Base-by-base conservation (phyloP, 2,329 filamentous ascomycete genomes). In the Parastagonospora nodorum region DNA sequence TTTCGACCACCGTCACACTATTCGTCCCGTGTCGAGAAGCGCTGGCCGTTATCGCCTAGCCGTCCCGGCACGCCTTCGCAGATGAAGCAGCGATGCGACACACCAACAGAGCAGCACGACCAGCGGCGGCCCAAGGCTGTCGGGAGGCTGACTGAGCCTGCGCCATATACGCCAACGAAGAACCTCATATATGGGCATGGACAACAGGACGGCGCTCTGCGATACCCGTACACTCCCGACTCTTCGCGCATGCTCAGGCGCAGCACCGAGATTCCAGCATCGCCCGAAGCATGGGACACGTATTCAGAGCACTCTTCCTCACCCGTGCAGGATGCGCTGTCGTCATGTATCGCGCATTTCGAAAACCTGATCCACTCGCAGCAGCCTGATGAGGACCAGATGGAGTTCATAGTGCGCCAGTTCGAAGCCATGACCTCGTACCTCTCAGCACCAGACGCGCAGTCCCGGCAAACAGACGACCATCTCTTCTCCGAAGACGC, bases 221-320 rank as follows among this genome's bases (percentile, higher is more conserved):
- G 56, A 45, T 71, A 71, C 47, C 69, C 67, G 5, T 70, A 69
- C 50, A 71, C 68, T 0, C 69, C 68, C 11, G 67, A 72, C 33
- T 67, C 60, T 51, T 61, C 62, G 19, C 61, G 60, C 48, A 59
- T 63, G 14, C 33, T 64, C 19, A 58, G 55, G 30, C 39, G 58
- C 37, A 54, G 50, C 27, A 60, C 50, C n/a, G 41, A 57, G 31
- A 37, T 54, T 43, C 32, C 53, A 10, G 50, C 58, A 8, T 61
- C 63, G 9, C 67, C 64, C 2, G 57, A 61, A 37, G 60, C 64
- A 15, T 71, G 67, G 67, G 60, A 67, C 43, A 50, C 51, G 8
- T 53, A 55, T 35, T 56, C 60, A 12, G 50, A 57, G 28, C 41
- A 50, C 15, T 54, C 57, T 14, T 45, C 57, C 4, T 69, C 67